These are phyloP conservation scores for Phytophthora sansomeana DNA, from an alignment of 352 stramenopile species.

Conservation along the genomic window DNA sequence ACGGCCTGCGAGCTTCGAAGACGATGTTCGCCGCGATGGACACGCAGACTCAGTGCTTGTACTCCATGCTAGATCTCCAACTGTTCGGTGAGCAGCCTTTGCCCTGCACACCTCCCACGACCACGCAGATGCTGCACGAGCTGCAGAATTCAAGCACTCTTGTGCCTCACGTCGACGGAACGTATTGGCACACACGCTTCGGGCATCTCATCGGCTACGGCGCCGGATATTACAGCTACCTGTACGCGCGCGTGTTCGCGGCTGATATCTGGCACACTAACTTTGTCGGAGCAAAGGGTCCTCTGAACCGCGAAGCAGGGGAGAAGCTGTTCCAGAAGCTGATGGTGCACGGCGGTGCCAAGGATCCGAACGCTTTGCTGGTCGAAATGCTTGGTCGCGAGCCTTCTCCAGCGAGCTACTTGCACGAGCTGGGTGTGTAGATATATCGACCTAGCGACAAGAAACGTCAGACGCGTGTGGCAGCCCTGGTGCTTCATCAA, in stretches of 20 bases:
- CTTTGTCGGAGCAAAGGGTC: conserved; percentile 64
- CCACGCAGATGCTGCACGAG: conserved; percentile 60
- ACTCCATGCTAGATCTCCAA: conserved; percentile 81
- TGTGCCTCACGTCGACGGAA: conserved; percentile 80
- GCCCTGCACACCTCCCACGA: conserved; percentile 48
- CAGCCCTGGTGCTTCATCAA: conserved; percentile 1
- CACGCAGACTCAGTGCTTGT: conserved; percentile 85
- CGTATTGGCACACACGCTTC: conserved; percentile 89
- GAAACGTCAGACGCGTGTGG: not conserved
- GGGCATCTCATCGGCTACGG: conserved; percentile 92
- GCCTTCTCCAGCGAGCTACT: conserved; percentile 68
- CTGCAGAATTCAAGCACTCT: conserved; percentile 81
- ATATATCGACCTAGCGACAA: conserved; percentile 2
- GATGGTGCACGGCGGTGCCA: conserved; percentile 88
- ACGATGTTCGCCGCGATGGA: conserved; percentile 93
- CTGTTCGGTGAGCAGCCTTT: conserved; percentile 74
- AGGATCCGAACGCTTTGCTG: conserved; percentile 89
- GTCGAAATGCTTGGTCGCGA: conserved; percentile 65
- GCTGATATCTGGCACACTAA: conserved; percentile 86
- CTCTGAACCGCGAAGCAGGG: conserved; percentile 67
- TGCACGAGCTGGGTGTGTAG: conserved; percentile 78
- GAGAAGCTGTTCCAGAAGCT: conserved; percentile 74
- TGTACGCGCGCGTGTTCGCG: conserved; percentile 92
- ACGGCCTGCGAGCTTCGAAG: conserved; percentile 77
- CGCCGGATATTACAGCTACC: conserved; percentile 93